Conservation (phyloP, 169 alveolate species). For the Neospora caninum region DNA sequence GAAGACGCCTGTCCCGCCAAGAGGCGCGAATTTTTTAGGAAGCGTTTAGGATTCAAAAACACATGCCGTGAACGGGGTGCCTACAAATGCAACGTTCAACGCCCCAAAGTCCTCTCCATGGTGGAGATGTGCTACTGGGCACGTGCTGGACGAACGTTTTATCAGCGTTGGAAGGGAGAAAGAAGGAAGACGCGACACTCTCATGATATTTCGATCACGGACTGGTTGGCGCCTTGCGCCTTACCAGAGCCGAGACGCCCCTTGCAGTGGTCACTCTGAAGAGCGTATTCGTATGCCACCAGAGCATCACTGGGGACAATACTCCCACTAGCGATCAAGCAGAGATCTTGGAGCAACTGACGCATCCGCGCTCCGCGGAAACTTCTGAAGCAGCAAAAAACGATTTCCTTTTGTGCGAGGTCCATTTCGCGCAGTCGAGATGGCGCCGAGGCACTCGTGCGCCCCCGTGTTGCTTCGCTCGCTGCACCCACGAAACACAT, state of each 20-base stretch:
- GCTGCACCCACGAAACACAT: neutral
- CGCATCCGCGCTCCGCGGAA: conserved; percentile 51
- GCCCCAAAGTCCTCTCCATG: too few species aligned
- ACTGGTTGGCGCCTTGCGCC: neutral
- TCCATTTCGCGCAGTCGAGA: conserved; percentile 9
- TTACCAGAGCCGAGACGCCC: neutral
- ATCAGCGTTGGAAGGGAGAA: too few species aligned
- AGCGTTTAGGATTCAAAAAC: too few species aligned
- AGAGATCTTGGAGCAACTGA: conserved; percentile 63
- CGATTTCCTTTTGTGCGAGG: neutral
- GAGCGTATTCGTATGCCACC: conserved; percentile 54
- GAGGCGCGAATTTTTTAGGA: too few species aligned
- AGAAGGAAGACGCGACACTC: neutral
- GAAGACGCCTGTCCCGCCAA: too few species aligned
- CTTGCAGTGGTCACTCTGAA: conserved; percentile 1
- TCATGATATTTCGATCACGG: neutral
- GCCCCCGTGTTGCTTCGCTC: neutral
- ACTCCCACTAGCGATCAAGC: conserved; percentile 44
- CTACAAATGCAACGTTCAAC: too few species aligned
- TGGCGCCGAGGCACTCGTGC: neutral
- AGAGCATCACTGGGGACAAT: conserved; percentile 47
- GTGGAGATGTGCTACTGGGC: too few species aligned
- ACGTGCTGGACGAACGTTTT: too few species aligned
- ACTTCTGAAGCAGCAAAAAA: conserved; percentile 17
- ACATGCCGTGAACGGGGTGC: too few species aligned